phyloP scores from a whole-genome alignment of 2,329 filamentous ascomycete genomes.

The Ascosphaera apis region DNA sequence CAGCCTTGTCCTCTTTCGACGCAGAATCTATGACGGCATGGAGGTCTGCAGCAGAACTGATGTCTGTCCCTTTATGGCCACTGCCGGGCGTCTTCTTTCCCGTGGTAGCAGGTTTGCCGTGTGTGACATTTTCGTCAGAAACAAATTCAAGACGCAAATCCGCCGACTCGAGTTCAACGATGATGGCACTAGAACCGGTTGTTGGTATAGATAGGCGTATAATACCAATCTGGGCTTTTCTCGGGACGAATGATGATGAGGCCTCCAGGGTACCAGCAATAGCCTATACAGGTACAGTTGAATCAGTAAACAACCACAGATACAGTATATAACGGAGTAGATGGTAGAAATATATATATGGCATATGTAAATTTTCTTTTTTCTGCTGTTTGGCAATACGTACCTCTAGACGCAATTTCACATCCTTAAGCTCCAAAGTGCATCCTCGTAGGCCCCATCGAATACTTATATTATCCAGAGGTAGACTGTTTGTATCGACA shows the following conservation, averaged over 20 bases:
- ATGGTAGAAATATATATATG: too few species aligned
- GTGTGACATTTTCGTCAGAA: not conserved
- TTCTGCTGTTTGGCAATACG: conserved; percentile 9
- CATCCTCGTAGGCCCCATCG: conserved; percentile 52
- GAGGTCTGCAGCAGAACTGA: conserved; percentile 34
- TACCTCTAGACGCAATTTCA: conserved; percentile 59
- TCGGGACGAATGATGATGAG: not conserved
- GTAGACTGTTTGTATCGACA: conserved; percentile 66
- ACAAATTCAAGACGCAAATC: conserved; percentile 4
- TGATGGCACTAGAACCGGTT: not conserved
- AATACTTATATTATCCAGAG: conserved; percentile 69
- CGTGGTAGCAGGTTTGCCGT: not conserved
- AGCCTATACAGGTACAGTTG: not conserved
- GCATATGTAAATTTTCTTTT: too few species aligned
- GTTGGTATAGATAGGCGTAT: not conserved
- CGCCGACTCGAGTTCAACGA: conserved; percentile 7
- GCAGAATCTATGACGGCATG: conserved; percentile 37
- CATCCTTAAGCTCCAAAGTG: conserved; percentile 66
- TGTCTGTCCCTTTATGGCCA: conserved; percentile 8
- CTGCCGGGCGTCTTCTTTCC: conserved; percentile 2
- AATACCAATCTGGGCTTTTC: not conserved
- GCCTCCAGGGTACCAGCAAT: not conserved
- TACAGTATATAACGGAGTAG: too few species aligned
- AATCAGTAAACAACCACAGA: too few species aligned
- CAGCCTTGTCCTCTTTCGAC: conserved; percentile 31